Percentiles rank a stretch among this genome's conserved stretches.
phyloP scores from a whole-genome alignment of 2,329 filamentous ascomycete genomes.

The Fusarium fracticaudum region DNA sequence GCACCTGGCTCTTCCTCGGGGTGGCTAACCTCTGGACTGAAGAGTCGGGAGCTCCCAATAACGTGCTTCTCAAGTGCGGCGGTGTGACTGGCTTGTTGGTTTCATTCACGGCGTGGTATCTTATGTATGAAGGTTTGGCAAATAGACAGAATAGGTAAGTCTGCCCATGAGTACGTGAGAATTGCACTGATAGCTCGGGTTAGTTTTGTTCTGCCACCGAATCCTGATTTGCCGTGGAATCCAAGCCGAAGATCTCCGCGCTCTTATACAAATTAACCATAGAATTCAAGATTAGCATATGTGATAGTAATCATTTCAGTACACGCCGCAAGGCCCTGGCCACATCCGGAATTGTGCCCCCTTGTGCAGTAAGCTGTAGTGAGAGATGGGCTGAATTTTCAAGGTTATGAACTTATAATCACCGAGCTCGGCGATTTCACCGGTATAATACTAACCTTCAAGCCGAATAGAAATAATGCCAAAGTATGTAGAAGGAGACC shows the following conservation, averaged over 20 bases:
- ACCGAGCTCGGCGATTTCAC: rapidly evolving
- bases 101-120: slow-evolving; percentile 9
- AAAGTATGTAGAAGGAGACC: rapidly evolving
- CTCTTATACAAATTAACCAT: rapidly evolving
- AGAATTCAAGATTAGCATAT: rapidly evolving
- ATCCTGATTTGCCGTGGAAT: slow-evolving; percentile 11
- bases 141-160: slow-evolving; percentile 11
- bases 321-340: rapidly evolving
- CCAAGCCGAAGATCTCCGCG: not conserved
- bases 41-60: not conserved
- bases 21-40: slow-evolving; percentile 3
- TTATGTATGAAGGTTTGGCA: slow-evolving; percentile 12
- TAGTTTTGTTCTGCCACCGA: not conserved
- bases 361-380: rapidly evolving
- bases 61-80: not conserved
- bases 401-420: not conserved
- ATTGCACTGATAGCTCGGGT: rapidly evolving
- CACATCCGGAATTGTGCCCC: rapidly evolving
- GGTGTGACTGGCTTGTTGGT: slow-evolving; percentile 3
- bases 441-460: rapidly evolving
- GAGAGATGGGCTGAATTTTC: too few relatives aligned
- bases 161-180: rapidly evolving
- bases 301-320: rapidly evolving
- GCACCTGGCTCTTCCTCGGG: slow-evolving; percentile 1
- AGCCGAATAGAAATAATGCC: rapidly evolving